Conservation (phyloP, 2,329 filamentous ascomycete species). For the Talaromyces sp. region DNA sequence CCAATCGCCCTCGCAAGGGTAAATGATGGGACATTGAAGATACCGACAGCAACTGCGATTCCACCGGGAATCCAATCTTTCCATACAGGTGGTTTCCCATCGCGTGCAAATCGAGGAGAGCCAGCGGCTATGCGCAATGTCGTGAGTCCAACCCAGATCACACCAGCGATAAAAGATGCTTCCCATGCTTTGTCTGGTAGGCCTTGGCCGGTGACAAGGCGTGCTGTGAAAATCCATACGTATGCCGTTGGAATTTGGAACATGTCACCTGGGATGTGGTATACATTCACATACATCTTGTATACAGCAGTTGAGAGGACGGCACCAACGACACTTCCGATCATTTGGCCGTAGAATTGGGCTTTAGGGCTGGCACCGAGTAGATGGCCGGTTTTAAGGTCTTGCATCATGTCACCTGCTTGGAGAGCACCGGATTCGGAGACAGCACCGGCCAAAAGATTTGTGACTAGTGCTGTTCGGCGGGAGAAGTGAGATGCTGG, state of each 20-base stretch:
- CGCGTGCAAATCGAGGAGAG: slow-evolving; percentile 31
- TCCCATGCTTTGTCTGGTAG: slow-evolving; percentile 80
- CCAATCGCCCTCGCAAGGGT: slow-evolving; percentile 86
- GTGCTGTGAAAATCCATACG: slow-evolving; percentile 96
- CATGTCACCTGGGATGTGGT: slow-evolving; percentile 81
- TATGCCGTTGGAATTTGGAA: slow-evolving; percentile 95
- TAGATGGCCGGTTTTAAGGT: slow-evolving; percentile 93
- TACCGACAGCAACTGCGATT: slow-evolving; percentile 87
- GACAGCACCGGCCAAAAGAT: slow-evolving; percentile 89
- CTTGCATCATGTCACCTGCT: slow-evolving; percentile 94
- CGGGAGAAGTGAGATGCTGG: slow-evolving; percentile 77
- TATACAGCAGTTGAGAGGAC: slow-evolving; percentile 86
- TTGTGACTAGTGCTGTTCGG: slow-evolving; percentile 83
- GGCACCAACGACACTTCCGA: slow-evolving; percentile 83
- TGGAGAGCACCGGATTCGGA: slow-evolving; percentile 84
- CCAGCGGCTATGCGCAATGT: slow-evolving; percentile 64
- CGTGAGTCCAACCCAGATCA: slow-evolving; percentile 73
- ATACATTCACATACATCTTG: slow-evolving; percentile 85
- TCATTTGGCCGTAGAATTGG: slow-evolving; percentile 95
- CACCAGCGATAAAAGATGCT: slow-evolving; percentile 74
- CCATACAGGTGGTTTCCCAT: slow-evolving; percentile 57
- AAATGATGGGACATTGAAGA: slow-evolving; percentile 97
- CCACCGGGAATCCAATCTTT: slow-evolving; percentile 81
- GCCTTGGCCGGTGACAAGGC: slow-evolving; percentile 87
- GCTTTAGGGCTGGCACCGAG: slow-evolving; percentile 90